Evolutionary conservation across 1,284 basidiomycete species (phyloP).

Genomic region (Erythrobasidium hasegawianum): DNA sequence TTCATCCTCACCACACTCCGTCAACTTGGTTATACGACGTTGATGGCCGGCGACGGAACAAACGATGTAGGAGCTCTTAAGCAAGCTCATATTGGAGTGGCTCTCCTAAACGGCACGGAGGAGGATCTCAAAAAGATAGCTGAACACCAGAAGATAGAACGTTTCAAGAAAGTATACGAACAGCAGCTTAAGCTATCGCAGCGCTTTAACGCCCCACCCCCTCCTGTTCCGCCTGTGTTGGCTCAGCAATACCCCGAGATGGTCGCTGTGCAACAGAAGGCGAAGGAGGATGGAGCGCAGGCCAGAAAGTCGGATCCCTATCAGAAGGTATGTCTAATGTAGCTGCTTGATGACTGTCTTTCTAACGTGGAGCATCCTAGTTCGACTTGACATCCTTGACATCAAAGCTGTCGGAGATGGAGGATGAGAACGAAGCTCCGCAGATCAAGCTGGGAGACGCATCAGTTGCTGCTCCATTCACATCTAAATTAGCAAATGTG

Average conservation of each 20-base stretch:
- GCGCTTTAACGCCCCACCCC: slow-evolving; percentile 83
- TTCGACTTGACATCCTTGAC: slow-evolving; percentile 85
- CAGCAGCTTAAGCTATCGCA: slow-evolving; percentile 83
- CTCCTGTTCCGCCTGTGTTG: slow-evolving; percentile 71
- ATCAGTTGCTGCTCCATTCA: slow-evolving; percentile 93
- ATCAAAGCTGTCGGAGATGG: slow-evolving; percentile 83
- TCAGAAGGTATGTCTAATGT: slow-evolving; percentile 89
- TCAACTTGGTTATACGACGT: slow-evolving; percentile 76
- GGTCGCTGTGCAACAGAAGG: slow-evolving; percentile 80
- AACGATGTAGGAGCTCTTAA: slow-evolving; percentile 96
- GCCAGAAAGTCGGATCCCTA: slow-evolving; percentile 77
- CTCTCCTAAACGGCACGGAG: slow-evolving; percentile 80
- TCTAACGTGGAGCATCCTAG: too few relatives aligned
- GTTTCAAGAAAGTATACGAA: slow-evolving; percentile 92
- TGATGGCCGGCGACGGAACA: slow-evolving; percentile 96
- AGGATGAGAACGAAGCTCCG: slow-evolving; percentile 79
- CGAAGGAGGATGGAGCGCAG: slow-evolving; percentile 60
- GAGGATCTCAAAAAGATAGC: slow-evolving; percentile 90
- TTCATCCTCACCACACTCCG: slow-evolving; percentile 83
- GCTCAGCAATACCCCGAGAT: slow-evolving; percentile 80
- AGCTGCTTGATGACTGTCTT: too few relatives aligned
- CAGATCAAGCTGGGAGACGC: slow-evolving; percentile 97
- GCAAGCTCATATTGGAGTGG: slow-evolving; percentile 93
- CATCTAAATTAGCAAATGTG: slow-evolving; percentile 89
- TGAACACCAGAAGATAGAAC: slow-evolving; percentile 79